A percentile compares a stretch with the other conserved stretches of the same genome.
Evolutionary conservation across 2,329 filamentous ascomycete species (phyloP).

Genomic region (Fusarium poae): DNA sequence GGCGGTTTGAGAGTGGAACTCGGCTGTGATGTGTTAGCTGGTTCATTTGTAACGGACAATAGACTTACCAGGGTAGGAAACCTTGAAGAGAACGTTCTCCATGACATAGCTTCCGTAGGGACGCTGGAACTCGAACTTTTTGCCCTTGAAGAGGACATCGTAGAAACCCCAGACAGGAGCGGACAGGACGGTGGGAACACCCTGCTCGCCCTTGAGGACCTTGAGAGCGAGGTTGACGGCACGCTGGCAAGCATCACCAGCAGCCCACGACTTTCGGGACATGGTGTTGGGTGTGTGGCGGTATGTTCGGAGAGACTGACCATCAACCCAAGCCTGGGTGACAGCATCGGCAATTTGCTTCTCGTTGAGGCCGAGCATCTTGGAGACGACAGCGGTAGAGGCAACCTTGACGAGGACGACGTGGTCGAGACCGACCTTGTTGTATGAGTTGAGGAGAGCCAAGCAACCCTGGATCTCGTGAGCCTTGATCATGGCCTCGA

Average conservation of each 20-base stretch:
- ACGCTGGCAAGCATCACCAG: slow-evolving; percentile 96
- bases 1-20: slow-evolving; percentile 99
- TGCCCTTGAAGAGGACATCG: slow-evolving; percentile 96
- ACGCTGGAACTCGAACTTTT: slow-evolving; percentile 95
- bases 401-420: slow-evolving; percentile 98
- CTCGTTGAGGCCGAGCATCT: slow-evolving; percentile 92
- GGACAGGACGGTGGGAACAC: slow-evolving; percentile 91
- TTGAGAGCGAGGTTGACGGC: slow-evolving; percentile 92
- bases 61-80: slow-evolving; percentile 88
- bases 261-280: slow-evolving; percentile 99
- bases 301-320: slow-evolving; percentile 96
- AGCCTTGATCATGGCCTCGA: slow-evolving; percentile 99
- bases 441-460: slow-evolving; percentile 97
- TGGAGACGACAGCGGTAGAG: slow-evolving; percentile 91
- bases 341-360: slow-evolving; percentile 94
- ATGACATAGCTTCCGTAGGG: slow-evolving; percentile 98
- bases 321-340: slow-evolving; percentile 97
- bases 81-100: slow-evolving; percentile 99
- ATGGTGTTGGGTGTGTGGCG: slow-evolving; percentile 98
- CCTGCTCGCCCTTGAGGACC: slow-evolving; percentile 90
- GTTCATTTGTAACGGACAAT: slow-evolving; percentile 6
- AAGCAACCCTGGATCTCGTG: slow-evolving; percentile 99
- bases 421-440: slow-evolving; percentile 98
- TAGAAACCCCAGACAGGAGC: slow-evolving; percentile 98
- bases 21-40: slow-evolving; percentile 63